Evolutionary conservation across 2,329 filamentous ascomycete genomes (phyloP), one percentile per base, ranked within the genome.

Genomic region (Arthrobotrys pseudoclavata): DNA sequence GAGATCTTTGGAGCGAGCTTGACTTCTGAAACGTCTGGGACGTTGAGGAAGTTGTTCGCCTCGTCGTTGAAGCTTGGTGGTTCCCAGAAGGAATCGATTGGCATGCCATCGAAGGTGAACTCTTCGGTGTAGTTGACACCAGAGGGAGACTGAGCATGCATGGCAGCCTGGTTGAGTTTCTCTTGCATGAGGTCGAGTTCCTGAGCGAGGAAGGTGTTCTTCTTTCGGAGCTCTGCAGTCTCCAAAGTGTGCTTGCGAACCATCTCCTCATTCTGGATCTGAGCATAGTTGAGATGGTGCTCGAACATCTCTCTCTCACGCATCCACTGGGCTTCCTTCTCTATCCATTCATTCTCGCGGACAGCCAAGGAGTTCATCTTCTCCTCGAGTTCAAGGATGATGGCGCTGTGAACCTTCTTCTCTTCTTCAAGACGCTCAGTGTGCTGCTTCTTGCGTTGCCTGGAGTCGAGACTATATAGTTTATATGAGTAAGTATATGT

Each of bases 361-460:
- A 90, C 83, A 81, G 91, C 90, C 81, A 94, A 87, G 74, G 89
- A 87, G 66, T 86, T 86, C 80, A 97, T 86, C 80, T 93, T 90
- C 74, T 96, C 91, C 83, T 97, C 92, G 82, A 97, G 87, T 69
- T 91, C 88, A 80, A 86, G 88, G 83, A 97, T 92, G 83, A 92
- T 86, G 81, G 89, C 88, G 69, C 91, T 92, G 86, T 90, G 96
- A 75, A 92, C 89, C 87, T 97, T 97, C 88, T 98, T 97, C 86
- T 98, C 95, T 84, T 96, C 92, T 84, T 98, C 96, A 53, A 98
- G 89, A 81, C 96, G 91, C 86, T 98, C 96, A 37, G 96, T 98
- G 86, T 98, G 95, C 85, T 93, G 92, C 89, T 98, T 98, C 88
- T 98, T 99, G 82, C 96, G 91, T 85, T 98, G 95, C 80, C 96